Base-by-base conservation (phyloP, 441 rosid species). In the Kokia cookei region DNA sequence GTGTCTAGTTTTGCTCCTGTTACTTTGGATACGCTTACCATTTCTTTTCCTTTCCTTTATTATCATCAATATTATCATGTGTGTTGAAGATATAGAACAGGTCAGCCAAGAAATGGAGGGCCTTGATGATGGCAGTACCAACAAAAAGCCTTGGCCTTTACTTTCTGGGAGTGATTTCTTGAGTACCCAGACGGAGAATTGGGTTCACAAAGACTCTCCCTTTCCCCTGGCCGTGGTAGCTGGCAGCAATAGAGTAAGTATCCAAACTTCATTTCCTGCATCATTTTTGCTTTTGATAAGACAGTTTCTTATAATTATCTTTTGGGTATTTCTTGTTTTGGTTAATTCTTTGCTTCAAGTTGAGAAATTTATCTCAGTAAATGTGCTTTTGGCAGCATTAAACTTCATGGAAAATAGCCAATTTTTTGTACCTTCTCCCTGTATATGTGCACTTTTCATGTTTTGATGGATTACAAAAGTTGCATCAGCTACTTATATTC, bases 11-110 rank as follows among this genome's bases (percentile, higher is more conserved):
- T 22, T 57, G 2, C 5, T 57, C 61, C 61, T 57, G 61, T 57
- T 22, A 57, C 61, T 57, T 10, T 57, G 13, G 61, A 57, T 22
- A 57, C 61, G 61, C 61, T 24, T 57, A 9, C 5, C 32, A 8
- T 57, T 57, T 10, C 6, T 10, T 57, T 57, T 19, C 61, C 11
- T 22, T 55, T 19, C 13, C 13, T 19, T 9, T 22, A 22, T 57
- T 57, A 22, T 24, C 48, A 51, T 22, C 60, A 17, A 17, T 9
- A 68, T 42, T 17, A 63, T n/a, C 80, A 75, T 90, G 90, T 80
- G 89, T 83, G 82, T 84, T 60, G 61, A 87, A 75, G 91, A 87
- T 71, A 77, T 85, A 27, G 83, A 84, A 60, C 81, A 82, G 37
- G 81, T 42, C 69, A 64, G 19, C 69, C 77, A 72, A 77, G 89